Evolutionary conservation across 345 rosid species (phyloP).

Genomic region (Triadica sebifera): DNA sequence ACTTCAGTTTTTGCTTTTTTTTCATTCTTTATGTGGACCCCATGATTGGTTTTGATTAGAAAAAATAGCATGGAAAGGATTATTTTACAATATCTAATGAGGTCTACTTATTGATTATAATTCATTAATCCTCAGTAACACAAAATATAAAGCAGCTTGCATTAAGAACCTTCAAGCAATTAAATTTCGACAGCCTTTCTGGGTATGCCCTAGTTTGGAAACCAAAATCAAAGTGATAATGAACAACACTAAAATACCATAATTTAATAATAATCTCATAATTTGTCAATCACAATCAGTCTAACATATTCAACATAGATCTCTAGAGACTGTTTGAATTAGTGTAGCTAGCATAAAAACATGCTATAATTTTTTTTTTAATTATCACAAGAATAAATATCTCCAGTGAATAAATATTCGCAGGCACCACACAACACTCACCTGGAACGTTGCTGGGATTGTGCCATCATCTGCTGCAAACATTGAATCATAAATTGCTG

Average conservation of each 20-base stretch:
- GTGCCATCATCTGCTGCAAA: slow-evolving; percentile 89
- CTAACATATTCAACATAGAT: too few species aligned
- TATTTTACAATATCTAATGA: too few species aligned
- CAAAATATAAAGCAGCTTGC: not conserved
- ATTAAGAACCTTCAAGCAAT: not conserved
- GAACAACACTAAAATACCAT: not conserved
- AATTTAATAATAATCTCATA: not conserved
- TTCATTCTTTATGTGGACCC: not conserved
- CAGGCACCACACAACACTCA: not conserved
- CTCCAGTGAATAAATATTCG: not conserved
- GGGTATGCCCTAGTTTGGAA: not conserved
- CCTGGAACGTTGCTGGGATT: slow-evolving; percentile 97
- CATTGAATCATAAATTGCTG: slow-evolving; percentile 95
- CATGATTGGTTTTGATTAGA: not conserved
- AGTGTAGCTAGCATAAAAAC: not conserved
- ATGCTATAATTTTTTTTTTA: not conserved
- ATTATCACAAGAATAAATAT: not conserved
- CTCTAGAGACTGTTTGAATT: not conserved
- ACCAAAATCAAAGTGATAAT: not conserved
- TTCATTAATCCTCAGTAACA: not conserved
- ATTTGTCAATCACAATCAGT: too few species aligned
- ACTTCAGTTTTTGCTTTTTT: too few species aligned
- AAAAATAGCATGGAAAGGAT: not conserved
- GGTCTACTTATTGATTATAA: not conserved
- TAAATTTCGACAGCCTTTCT: not conserved